Conservation (phyloP, 192 early-diverging fungal genomes). For the Coemansia sp. region DNA sequence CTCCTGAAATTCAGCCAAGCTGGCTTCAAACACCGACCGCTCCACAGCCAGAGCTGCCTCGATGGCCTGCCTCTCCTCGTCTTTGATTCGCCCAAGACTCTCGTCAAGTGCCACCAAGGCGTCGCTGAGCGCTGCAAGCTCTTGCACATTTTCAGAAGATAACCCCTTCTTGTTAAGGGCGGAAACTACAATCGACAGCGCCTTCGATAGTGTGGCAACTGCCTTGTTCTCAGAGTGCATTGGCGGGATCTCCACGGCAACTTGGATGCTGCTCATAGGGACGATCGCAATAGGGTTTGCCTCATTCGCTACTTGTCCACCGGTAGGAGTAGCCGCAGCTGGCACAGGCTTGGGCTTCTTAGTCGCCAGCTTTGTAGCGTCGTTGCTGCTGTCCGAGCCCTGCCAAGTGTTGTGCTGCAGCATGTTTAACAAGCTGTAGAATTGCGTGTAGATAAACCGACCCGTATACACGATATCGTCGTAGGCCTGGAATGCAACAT, state of each 20-base stretch:
- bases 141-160: conserved; percentile 35
- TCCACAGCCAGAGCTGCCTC: conserved; percentile 62
- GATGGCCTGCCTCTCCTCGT: conserved; percentile 51
- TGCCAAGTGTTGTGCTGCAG: conserved; percentile 51
- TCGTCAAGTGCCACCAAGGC: conserved; percentile 52
- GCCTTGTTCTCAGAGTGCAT: conserved; percentile 35
- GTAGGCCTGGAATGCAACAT: conserved; percentile 62
- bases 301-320: not conserved
- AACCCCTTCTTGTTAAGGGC: conserved; percentile 41
- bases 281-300: conserved; percentile 10
- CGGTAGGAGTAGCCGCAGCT: not conserved
- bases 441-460: conserved; percentile 48
- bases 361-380: conserved; percentile 5
- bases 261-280: conserved; percentile 26
- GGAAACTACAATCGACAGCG: conserved; percentile 33
- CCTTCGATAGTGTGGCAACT: conserved; percentile 27
- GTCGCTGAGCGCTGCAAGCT: conserved; percentile 49
- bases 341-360: not conserved
- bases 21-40: conserved; percentile 54
- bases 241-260: conserved; percentile 50
- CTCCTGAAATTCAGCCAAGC: conserved; percentile 51
- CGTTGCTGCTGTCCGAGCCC: conserved; percentile 29
- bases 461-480: conserved; percentile 49
- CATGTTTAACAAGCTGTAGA: conserved; percentile 54
- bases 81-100: conserved; percentile 50